These are phyloP conservation scores for Mycena kentingensis DNA, from an alignment of 768 basidiomycete genomes.

Conservation along the genomic window DNA sequence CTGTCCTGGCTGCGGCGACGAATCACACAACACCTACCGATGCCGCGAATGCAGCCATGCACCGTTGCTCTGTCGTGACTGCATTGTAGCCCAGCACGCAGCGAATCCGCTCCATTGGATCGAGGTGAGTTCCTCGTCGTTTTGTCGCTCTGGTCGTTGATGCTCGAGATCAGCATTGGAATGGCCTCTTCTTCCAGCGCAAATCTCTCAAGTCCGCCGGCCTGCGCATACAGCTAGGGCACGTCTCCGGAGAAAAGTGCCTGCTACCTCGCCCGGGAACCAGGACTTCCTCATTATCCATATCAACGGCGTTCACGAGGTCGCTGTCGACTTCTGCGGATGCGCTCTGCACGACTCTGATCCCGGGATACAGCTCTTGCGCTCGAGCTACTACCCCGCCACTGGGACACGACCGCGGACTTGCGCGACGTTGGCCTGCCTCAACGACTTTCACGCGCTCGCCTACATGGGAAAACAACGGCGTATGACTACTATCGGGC, in stretches of 20 bases:
- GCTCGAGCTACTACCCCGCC: conserved; percentile 33
- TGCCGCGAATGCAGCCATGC: conserved; percentile 1
- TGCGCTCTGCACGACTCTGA: conserved; percentile 21
- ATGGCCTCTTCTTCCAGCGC: background rate
- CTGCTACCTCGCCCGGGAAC: background rate
- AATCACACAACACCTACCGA: background rate
- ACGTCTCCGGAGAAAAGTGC: background rate
- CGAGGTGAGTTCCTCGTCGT: background rate
- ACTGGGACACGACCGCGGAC: conserved; percentile 31
- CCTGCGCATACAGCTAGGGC: conserved; percentile 9
- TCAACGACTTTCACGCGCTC: conserved; percentile 30
- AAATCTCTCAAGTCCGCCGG: conserved; percentile 3
- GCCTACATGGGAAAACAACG: conserved; percentile 33
- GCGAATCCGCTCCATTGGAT: conserved; percentile 6
- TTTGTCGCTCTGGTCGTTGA: background rate
- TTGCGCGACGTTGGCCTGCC: conserved; percentile 25
- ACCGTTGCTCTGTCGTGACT: background rate
- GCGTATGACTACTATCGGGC: conserved; percentile 33
- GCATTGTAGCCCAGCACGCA: conserved; percentile 7
- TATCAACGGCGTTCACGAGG: conserved; percentile 13
- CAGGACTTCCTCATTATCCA: conserved; percentile 13
- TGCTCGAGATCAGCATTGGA: conserved; percentile 12
- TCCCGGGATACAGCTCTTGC: conserved; percentile 33
- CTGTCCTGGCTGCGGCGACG: background rate
- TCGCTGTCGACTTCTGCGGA: conserved; percentile 15